phyloP scores from a whole-genome alignment of 176 grass and related monocot species.

The Bonia amplexicaulis region DNA sequence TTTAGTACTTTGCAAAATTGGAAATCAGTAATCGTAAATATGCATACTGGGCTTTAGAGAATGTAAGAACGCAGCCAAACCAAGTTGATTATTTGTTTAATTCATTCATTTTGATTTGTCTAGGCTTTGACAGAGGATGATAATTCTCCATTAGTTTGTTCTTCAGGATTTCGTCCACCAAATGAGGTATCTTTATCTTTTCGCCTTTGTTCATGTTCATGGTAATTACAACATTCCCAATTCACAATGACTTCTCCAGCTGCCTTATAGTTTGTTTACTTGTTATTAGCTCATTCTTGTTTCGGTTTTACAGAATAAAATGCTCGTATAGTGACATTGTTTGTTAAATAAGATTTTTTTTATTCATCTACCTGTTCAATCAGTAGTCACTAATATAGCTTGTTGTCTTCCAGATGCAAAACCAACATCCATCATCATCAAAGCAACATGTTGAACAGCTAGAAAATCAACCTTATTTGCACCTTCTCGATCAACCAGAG shows the following conservation, averaged over 20 bases:
- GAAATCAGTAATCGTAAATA: no score
- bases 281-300: neutral
- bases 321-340: neutral
- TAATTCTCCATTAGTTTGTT: constrained; percentile 59
- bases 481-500: constrained; percentile 60
- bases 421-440: constrained; percentile 47
- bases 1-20: no score
- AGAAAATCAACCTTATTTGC: constrained; percentile 46
- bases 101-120: constrained; percentile 11
- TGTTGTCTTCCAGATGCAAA: constrained; percentile 44
- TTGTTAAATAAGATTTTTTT: neutral
- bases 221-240: neutral
- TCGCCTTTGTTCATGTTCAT: neutral
- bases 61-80: constrained; percentile 2
- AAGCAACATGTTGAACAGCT: constrained; percentile 52
- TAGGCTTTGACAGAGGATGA: constrained; percentile 61
- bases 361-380: neutral
- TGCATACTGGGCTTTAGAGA: constrained; percentile 3
- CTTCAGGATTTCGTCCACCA: constrained; percentile 58
- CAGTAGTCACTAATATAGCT: constrained; percentile 10
- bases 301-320: neutral
- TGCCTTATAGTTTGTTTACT: neutral
- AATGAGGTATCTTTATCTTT: constrained; percentile 47
- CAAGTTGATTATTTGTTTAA: neutral
- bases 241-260: constrained; percentile 13